Percentiles rank a stretch among this genome's conserved stretches.
phyloP scores from a whole-genome alignment of 129 eudicot genomes.

The Tagetes erecta region DNA sequence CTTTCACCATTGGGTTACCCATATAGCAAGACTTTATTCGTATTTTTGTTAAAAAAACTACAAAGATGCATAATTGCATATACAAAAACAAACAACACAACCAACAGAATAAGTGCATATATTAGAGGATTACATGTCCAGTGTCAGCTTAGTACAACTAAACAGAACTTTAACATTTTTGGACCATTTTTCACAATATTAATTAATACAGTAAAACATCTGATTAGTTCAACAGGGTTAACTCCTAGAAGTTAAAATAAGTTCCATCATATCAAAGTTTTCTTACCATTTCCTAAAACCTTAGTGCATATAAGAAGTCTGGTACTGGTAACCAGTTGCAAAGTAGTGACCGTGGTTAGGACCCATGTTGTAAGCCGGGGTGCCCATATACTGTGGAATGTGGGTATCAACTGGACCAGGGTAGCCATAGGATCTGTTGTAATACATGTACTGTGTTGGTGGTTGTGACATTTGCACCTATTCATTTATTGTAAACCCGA shows the following conservation, averaged over 20 bases:
- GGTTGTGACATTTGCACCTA: no score
- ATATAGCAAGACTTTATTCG: no score
- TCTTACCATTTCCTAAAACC: slow-evolving; percentile 47
- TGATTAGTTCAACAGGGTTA: slow-evolving; percentile 46
- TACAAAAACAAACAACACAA: neutral
- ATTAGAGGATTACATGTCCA: slow-evolving; percentile 47
- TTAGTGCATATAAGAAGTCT: slow-evolving; percentile 90
- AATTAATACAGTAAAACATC: slow-evolving; percentile 39
- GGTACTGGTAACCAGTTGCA: slow-evolving; percentile 76
- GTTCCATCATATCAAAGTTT: slow-evolving; percentile 47
- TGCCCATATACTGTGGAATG: slow-evolving; percentile 51
- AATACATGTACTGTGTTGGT: slow-evolving; percentile 66
- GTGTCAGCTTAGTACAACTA: slow-evolving; percentile 58
- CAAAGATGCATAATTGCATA: no score
- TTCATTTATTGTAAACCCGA: no score
- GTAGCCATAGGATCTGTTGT: slow-evolving; percentile 73
- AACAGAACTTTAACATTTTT: slow-evolving; percentile 39
- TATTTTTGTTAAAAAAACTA: no score
- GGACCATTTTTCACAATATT: slow-evolving; percentile 27
- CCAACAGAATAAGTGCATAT: slow-evolving; percentile 52
- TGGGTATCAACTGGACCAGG: slow-evolving; percentile 62
- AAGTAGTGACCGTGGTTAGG: slow-evolving; percentile 83
- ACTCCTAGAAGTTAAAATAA: slow-evolving; percentile 70
- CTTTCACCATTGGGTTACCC: no score
- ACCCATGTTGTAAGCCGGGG: slow-evolving; percentile 61